Base-by-base conservation (phyloP, 345 rosid genomes). In the Eucalyptus melliodora region DNA sequence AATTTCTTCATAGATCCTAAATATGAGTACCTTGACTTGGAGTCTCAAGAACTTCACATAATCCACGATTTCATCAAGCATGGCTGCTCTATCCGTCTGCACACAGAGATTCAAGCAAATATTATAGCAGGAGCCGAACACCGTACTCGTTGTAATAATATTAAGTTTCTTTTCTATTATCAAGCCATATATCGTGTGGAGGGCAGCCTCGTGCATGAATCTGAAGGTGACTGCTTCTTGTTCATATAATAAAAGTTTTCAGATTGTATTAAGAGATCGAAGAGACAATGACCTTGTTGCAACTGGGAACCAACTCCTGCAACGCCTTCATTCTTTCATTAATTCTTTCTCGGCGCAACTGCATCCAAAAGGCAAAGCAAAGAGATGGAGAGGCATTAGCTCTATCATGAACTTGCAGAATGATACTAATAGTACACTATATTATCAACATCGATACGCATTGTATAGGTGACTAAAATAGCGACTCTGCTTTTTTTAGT, bases 11-110 rank as follows among this genome's bases (percentile, higher is more conserved):
- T 21, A 77, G 85, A 77, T 77, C 56, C 86, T 12, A 45, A 62
- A 56, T 3, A 56, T 82, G 16, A 83, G 50, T 94, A 96, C 98
- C 98, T 96, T 95, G 88, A 96, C 97, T 92, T 96, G 97, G 86
- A 96, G 97, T 90, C 95, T 93, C 42, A 96, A 92, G 90, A 96
- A 96, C 96, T 95, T 96, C 90, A 96, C 98, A 86, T 96, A 96
- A 90, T 96, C 98, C 88, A 95, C 96, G 50, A 96, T 96, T 90
- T 96, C 98, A 45, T 96, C 98, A 47, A 96, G 96, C 96, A 96
- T 96, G 83, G 94, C 94, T 86, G 98, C 98, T 90, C 95, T 94
- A 86, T 96, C 98, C 16, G 95, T 94, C 98, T 96, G 95, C 91
- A 90, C 30, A 77, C 85, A 77, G 85, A 77, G 47, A 77, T 77